Base-by-base conservation (phyloP, 306 rosid genomes). In the Prunus persica region DNA sequence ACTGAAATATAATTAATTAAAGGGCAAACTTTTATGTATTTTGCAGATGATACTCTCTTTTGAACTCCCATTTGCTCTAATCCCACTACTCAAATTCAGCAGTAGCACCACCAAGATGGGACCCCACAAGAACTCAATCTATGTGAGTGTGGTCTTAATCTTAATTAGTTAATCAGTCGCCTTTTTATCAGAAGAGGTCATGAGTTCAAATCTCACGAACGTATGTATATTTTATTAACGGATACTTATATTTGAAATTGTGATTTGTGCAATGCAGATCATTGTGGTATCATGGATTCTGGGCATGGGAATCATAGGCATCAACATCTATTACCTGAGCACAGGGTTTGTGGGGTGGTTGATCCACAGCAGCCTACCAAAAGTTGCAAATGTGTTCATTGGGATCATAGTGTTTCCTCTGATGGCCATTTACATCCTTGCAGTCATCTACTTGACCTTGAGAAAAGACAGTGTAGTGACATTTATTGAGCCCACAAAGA, bases 1-100 rank as follows among this genome's bases (percentile, higher is more conserved):
- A 69, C 27, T 11, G 38, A 49, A 22, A 2, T 47, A 15, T 46
- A 70, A 54, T 25, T 60, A 34, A 52, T 6, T 49, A 27, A 30
- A 5, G 63, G 34, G 34, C 22, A 38, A 58, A 16, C 1, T 22
- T 47, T 10, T 58, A 61, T 68, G 28, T 51, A 7, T 63, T 80
- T 58, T 81, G 70, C 93, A 94, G 98, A 94, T 91, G 97, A 87
- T 94, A 69, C 97, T 94, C 78, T 86, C 97, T 19, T 94, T 94
- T 76, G 96, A 91, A 68, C 93, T 92, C 41, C 97, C 97, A 61
- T 94, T 95, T 67, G 96, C 97, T 69, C 82, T 95, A 27, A 92
- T 92, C 75, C 93, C 98, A 27, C 97, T 92, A 14, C 97, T 94
- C 25, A 94, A 92, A 72, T 94, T 94, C 75, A 94, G 98, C 75